Conservation (phyloP, 1,284 basidiomycete genomes). For the Fistulinella cinereoalba region DNA sequence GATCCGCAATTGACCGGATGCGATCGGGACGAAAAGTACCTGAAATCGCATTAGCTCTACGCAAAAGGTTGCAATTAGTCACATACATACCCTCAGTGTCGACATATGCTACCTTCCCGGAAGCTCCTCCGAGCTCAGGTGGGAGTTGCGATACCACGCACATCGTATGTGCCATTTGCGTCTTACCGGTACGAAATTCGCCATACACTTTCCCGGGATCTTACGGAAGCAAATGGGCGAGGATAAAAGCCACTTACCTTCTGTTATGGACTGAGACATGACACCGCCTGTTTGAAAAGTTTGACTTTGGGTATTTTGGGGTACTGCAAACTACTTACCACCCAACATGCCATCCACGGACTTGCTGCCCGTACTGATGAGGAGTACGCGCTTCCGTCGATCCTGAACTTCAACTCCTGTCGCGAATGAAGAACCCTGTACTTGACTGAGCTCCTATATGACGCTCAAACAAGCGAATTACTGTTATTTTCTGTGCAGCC, state of each 20-base stretch:
- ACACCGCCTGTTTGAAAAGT: conserved; percentile 59
- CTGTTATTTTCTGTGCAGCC: conserved; percentile 81
- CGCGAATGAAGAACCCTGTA: conserved; percentile 81
- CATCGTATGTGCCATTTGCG: conserved; percentile 90
- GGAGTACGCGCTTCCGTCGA: conserved; percentile 74
- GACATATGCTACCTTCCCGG: conserved; percentile 90
- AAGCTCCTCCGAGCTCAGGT: conserved; percentile 83
- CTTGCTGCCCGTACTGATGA: conserved; percentile 89
- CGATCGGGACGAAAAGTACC: conserved; percentile 93
- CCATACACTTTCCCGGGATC: conserved; percentile 57
- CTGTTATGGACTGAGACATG: conserved; percentile 88
- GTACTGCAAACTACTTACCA: conserved; percentile 44
- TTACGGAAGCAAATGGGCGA: background rate
- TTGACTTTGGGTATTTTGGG: background rate
- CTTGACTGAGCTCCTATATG: conserved; percentile 2
- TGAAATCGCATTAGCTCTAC: conserved; percentile 23
- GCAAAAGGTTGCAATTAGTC: background rate
- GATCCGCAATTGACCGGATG: conserved; percentile 83
- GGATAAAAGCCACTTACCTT: conserved; percentile 50
- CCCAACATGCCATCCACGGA: conserved; percentile 85
- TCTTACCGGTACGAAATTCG: conserved; percentile 84
- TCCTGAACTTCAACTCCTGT: conserved; percentile 88
- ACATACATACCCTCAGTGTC: conserved; percentile 76
- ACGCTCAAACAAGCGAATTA: conserved; percentile 27
- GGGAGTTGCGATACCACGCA: conserved; percentile 88